Conservation (phyloP, 768 basidiomycete genomes). For the Psilocybe azurescens region DNA sequence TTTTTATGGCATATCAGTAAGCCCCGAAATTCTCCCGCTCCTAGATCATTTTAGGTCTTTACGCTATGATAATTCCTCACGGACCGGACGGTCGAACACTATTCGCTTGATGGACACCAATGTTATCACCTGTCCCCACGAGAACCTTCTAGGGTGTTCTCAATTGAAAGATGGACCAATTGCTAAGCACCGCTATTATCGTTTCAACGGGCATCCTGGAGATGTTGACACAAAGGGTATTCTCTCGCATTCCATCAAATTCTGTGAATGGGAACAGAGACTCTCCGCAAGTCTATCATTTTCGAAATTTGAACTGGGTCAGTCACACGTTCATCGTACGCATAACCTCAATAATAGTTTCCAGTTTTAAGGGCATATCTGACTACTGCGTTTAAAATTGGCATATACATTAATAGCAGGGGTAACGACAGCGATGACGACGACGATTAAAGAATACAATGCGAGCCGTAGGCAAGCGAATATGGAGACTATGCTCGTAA, state of each 20-base stretch:
- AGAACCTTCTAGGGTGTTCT: conserved; percentile 10
- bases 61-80: conserved; percentile 1
- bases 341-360: background rate
- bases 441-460: conserved; percentile 15
- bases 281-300: background rate
- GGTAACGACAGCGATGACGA: background rate
- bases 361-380: background rate
- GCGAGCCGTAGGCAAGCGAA: conserved; percentile 12
- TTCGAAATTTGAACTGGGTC: background rate
- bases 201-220: conserved; percentile 1
- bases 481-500: conserved; percentile 14
- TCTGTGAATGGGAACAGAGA: background rate
- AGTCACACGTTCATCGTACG: background rate
- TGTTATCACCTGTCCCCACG: background rate
- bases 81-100: conserved; percentile 5
- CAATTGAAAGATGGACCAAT: background rate
- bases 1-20: background rate
- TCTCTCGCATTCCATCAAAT: conserved; percentile 4
- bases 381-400: background rate
- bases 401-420: background rate
- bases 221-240: conserved; percentile 1
- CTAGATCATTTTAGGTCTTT: background rate
- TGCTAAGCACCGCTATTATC: conserved; percentile 10
- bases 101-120: background rate
- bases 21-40: background rate